Percentiles rank a stretch among this genome's conserved stretches.
These are phyloP conservation scores for Termitomyces sp. DNA, from an alignment of 768 basidiomycete genomes.

Conservation along the genomic window DNA sequence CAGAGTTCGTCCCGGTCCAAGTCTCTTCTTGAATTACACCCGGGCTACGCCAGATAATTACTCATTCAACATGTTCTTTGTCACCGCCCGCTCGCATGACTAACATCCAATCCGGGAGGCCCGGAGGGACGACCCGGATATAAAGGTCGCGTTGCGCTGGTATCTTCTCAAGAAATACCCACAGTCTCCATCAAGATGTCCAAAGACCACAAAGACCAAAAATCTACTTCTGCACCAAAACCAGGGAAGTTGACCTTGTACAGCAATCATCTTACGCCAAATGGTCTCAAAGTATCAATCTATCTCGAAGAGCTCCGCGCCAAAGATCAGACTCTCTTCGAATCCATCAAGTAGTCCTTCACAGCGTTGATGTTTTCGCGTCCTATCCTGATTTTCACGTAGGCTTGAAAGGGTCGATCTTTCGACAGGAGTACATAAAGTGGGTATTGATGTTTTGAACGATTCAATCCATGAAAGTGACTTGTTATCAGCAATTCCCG, in stretches of 20 bases:
- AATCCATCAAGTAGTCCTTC: conserved; percentile 4
- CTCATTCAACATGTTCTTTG: not conserved
- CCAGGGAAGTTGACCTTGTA: conserved; percentile 12
- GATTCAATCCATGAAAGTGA: not conserved
- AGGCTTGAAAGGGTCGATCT: conserved; percentile 11
- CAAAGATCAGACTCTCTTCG: conserved; percentile 3
- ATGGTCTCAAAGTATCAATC: conserved; percentile 18
- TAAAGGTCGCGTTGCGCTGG: not conserved
- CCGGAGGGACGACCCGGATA: not conserved
- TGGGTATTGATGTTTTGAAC: not conserved
- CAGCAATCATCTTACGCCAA: conserved; percentile 17
- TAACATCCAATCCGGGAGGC: not conserved
- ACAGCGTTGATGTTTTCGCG: too few relatives aligned
- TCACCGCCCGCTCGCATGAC: not conserved
- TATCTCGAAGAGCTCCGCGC: conserved; percentile 13
- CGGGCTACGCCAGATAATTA: not conserved
- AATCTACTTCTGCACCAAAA: not conserved
- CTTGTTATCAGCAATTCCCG: conserved; percentile 44
- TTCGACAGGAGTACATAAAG: conserved; percentile 7
- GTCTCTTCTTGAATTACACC: not conserved
- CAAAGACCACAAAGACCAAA: not conserved
- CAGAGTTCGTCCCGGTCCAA: not conserved
- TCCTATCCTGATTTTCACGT: not conserved
- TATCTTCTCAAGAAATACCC: not conserved
- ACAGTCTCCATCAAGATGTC: not conserved